Conservation (phyloP, 2,329 filamentous ascomycete genomes). For the Fusarium verticillioides region DNA sequence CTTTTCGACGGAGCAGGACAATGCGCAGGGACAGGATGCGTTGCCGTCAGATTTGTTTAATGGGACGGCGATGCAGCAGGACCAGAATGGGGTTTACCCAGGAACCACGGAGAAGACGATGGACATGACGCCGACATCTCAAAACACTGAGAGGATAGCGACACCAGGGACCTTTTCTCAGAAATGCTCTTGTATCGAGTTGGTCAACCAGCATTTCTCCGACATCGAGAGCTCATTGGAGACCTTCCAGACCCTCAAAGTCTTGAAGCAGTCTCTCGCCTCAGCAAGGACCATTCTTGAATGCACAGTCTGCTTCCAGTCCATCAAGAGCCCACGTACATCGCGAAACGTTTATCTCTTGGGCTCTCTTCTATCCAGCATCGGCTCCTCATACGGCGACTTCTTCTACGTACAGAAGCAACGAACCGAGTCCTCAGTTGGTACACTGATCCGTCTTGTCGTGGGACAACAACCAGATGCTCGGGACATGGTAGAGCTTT, state of each 20-base stretch:
- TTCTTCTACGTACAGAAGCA: constrained; percentile 19
- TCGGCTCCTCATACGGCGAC: constrained; percentile 8
- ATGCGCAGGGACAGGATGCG: fast-evolving
- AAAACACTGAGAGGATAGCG: neutral
- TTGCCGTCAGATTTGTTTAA: neutral
- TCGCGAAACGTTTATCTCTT: neutral
- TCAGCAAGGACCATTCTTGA: constrained; percentile 2
- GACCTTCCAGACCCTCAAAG: constrained; percentile 12
- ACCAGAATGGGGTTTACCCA: neutral
- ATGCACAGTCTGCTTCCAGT: constrained; percentile 12
- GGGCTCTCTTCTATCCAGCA: neutral
- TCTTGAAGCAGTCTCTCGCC: constrained; percentile 1
- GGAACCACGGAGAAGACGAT: fast-evolving
- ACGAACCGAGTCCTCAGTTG: neutral
- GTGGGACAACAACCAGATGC: neutral
- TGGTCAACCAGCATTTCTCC: constrained; percentile 14
- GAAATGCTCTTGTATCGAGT: constrained; percentile 4
- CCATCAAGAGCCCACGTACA: constrained; percentile 8
- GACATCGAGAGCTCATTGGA: constrained; percentile 8
- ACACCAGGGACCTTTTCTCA: neutral
- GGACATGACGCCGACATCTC: neutral
- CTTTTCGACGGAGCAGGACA: neutral
- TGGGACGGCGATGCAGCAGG: neutral
- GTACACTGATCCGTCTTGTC: neutral
- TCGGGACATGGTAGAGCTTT: constrained; percentile 1